Conservation (phyloP, 805 yeast genomes). For the Cyberlindnera subsufficiens region DNA sequence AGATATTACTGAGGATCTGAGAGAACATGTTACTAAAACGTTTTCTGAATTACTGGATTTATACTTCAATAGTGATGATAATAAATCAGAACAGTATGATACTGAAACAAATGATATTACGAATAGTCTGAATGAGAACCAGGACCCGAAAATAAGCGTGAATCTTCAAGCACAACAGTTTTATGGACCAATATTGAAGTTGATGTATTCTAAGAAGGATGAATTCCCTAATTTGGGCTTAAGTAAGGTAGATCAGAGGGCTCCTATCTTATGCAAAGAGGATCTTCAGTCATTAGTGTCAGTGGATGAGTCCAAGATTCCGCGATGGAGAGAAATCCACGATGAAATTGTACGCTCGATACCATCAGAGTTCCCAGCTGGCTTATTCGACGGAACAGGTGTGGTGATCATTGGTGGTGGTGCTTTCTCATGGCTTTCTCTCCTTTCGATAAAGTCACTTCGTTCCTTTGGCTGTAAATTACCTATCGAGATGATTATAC, state of each 20-base stretch:
- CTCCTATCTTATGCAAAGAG: slow-evolving; percentile 37
- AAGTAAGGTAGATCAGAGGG: slow-evolving; percentile 32
- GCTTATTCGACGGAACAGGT: slow-evolving; percentile 14
- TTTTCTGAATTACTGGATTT: background rate
- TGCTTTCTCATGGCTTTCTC: slow-evolving; percentile 46
- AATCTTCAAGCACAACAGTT: slow-evolving; percentile 11
- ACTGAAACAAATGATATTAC: slow-evolving; percentile 6
- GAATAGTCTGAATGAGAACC: background rate
- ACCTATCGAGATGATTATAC: slow-evolving; percentile 73
- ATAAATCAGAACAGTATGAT: slow-evolving; percentile 4
- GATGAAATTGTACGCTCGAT: slow-evolving; percentile 34
- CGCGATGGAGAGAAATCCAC: slow-evolving; percentile 39
- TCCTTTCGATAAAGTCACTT: slow-evolving; percentile 42
- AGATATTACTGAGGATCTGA: background rate
- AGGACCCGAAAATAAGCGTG: background rate
- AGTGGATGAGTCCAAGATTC: slow-evolving; percentile 29
- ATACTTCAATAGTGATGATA: slow-evolving; percentile 9
- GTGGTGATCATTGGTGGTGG: slow-evolving; percentile 43
- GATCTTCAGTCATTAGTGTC: slow-evolving; percentile 8
- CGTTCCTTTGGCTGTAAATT: slow-evolving; percentile 42
- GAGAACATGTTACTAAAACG: background rate
- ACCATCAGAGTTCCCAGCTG: slow-evolving; percentile 32
- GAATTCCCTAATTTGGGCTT: slow-evolving; percentile 10
- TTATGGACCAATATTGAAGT: slow-evolving; percentile 7
- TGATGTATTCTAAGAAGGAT: slow-evolving; percentile 9